phyloP scores from a whole-genome alignment of 208 protist genomes.

The Wallacemonas sp. region DNA sequence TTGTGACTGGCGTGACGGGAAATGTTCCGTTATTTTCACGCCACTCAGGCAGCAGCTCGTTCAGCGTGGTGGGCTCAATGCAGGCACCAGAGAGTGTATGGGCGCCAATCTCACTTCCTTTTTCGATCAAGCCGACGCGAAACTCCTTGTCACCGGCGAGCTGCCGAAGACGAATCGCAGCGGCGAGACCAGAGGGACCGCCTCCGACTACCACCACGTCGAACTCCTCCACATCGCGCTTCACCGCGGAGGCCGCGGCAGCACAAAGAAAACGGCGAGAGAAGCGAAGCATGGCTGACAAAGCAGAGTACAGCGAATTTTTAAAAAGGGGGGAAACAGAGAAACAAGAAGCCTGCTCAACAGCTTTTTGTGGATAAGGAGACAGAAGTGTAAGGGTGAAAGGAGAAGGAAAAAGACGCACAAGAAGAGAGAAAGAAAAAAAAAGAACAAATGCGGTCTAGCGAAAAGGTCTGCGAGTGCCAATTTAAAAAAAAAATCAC shows the following conservation, averaged over 20 bases:
- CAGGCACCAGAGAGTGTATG: constrained; percentile 98
- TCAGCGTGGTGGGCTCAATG: constrained; percentile 93
- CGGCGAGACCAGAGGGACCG: constrained; percentile 94
- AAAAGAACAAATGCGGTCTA: neutral
- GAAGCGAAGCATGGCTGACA: constrained; percentile 40
- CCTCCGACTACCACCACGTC: constrained; percentile 97
- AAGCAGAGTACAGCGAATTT: too few species aligned
- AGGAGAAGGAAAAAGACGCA: neutral
- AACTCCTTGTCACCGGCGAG: constrained; percentile 74
- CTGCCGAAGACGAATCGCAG: constrained; percentile 96
- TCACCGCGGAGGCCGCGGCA: constrained; percentile 31
- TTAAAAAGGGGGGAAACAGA: constrained; percentile 1
- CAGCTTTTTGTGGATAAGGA: too few species aligned
- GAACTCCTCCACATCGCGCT: constrained; percentile 92
- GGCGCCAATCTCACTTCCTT: constrained; percentile 94
- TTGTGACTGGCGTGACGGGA: constrained; percentile 84
- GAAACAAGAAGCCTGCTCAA: too few species aligned
- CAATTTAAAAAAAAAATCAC: neutral
- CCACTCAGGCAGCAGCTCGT: constrained; percentile 97
- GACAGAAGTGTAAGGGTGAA: too few species aligned
- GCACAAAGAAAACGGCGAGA: constrained; percentile 37
- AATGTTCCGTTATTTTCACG: constrained; percentile 62
- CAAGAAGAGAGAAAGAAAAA: neutral
- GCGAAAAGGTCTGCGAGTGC: too few species aligned
- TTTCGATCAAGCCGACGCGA: constrained; percentile 95